A percentile compares a stretch with the other conserved stretches of the same genome.
Evolutionary conservation across 2,329 filamentous ascomycete species (phyloP).

Genomic region (Ilyonectria mors-panacis): DNA sequence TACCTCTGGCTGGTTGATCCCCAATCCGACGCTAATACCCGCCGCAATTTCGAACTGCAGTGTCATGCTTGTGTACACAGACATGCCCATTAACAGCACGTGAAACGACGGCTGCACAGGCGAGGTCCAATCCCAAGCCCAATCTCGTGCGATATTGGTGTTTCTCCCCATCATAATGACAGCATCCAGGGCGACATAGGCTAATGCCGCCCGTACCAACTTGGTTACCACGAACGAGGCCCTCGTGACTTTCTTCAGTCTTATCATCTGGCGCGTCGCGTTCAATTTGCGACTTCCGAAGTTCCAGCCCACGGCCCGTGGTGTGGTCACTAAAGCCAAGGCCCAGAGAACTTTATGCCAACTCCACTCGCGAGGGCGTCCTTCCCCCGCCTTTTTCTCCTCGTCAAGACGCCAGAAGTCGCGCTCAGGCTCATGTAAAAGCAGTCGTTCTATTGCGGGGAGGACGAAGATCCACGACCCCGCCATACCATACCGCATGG

Average conservation of each 20-base stretch:
- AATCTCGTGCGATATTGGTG: background rate
- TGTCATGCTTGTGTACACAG: slow-evolving; percentile 25
- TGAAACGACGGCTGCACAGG: background rate
- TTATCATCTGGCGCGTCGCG: background rate
- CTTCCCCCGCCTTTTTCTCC: slow-evolving; percentile 1
- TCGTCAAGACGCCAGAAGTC: slow-evolving; percentile 31
- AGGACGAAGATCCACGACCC: slow-evolving; percentile 35
- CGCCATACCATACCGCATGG: slow-evolving; percentile 34
- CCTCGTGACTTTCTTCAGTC: background rate
- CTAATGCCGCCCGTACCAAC: slow-evolving; percentile 6
- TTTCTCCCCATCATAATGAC: slow-evolving; percentile 17
- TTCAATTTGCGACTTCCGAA: slow-evolving; percentile 25
- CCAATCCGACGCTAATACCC: slow-evolving; percentile 14
- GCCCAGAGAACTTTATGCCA: slow-evolving; percentile 32
- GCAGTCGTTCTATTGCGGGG: slow-evolving; percentile 29
- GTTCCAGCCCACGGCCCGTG: slow-evolving; percentile 36
- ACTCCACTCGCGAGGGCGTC: slow-evolving; percentile 15
- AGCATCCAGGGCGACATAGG: slow-evolving; percentile 22
- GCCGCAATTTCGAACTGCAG: slow-evolving; percentile 32
- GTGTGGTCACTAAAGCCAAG: slow-evolving; percentile 7
- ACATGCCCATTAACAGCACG: slow-evolving; percentile 23
- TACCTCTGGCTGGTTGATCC: slow-evolving; percentile 21
- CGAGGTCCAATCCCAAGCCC: slow-evolving; percentile 17
- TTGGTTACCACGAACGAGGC: background rate
- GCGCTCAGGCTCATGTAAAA: slow-evolving; percentile 24